Evolutionary conservation across 306 rosid species (phyloP).

Genomic region (Cyamopsis tetragonoloba): DNA sequence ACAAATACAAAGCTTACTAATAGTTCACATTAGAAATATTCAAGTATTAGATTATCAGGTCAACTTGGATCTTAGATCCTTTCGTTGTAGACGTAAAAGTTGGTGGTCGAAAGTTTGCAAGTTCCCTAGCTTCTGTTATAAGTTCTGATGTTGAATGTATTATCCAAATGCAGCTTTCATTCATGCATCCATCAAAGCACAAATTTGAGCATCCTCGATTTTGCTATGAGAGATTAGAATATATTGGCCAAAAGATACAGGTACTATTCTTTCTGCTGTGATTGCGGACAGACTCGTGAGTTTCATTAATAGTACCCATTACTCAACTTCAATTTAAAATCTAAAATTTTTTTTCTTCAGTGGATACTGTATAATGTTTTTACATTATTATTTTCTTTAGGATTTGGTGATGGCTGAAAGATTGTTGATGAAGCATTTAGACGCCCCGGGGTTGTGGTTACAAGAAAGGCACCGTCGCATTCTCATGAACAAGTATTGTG

Average conservation of each 20-base stretch:
- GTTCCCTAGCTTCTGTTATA: conserved; percentile 7
- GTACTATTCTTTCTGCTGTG: conserved; percentile 38
- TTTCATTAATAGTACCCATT: not conserved
- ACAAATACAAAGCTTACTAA: not conserved
- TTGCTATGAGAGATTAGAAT: conserved; percentile 89
- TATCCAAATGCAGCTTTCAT: conserved; percentile 64
- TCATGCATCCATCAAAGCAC: conserved; percentile 89
- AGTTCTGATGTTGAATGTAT: conserved; percentile 27
- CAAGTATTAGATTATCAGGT: conserved; percentile 9
- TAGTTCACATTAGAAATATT: conserved; percentile 7
- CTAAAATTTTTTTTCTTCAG: not conserved
- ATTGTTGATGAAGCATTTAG: conserved; percentile 92
- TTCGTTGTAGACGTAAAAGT: not conserved
- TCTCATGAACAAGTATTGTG: conserved; percentile 86
- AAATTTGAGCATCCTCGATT: conserved; percentile 96
- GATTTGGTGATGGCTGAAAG: conserved; percentile 96
- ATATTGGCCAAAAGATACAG: conserved; percentile 92
- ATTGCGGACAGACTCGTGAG: conserved; percentile 17
- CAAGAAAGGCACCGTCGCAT: conserved; percentile 80
- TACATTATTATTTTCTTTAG: conserved; percentile 32
- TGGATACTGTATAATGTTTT: not conserved
- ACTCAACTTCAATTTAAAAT: not conserved
- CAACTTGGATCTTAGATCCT: conserved; percentile 5
- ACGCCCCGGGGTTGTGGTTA: conserved; percentile 93
- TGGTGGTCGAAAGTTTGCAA: not conserved